phyloP scores from a whole-genome alignment of 2,329 filamentous ascomycete genomes.

The Monilinia fructicola region DNA sequence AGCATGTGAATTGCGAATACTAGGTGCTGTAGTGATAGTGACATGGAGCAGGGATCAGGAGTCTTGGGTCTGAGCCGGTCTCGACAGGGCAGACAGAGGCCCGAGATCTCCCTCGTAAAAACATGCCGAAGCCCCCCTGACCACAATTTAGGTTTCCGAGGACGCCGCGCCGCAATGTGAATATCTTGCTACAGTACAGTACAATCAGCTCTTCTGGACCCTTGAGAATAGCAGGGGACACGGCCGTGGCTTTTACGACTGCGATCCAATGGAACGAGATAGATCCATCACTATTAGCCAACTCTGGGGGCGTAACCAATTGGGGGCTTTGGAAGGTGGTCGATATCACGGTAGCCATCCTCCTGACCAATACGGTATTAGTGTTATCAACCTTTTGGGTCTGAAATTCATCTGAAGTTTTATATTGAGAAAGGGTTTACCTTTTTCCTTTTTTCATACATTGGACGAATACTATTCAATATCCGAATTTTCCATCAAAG shows the following conservation, averaged over 20 bases:
- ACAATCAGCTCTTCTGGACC: too few relatives aligned
- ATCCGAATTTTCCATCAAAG: not conserved
- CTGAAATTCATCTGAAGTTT: conserved; percentile 4
- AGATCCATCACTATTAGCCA: conserved; percentile 7
- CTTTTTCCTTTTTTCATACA: not conserved
- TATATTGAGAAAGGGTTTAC: not conserved
- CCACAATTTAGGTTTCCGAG: conserved; percentile 16
- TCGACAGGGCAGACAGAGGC: conserved; percentile 12
- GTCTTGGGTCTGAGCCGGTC: conserved; percentile 9
- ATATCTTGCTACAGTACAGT: not conserved
- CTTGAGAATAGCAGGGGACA: conserved; percentile 8
- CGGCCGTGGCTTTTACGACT: conserved; percentile 10
- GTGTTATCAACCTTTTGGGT: not conserved
- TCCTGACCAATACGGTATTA: conserved; percentile 19
- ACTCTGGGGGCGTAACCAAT: conserved; percentile 8
- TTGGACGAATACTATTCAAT: not conserved
- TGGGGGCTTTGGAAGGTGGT: not conserved
- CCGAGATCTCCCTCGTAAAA: conserved; percentile 18
- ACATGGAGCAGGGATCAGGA: not conserved
- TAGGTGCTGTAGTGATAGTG: not conserved
- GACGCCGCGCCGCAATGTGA: conserved; percentile 12
- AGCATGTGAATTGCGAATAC: conserved; percentile 9
- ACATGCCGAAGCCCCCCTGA: conserved; percentile 19
- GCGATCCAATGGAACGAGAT: not conserved
- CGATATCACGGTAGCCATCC: conserved; percentile 15